These are phyloP conservation scores for Colletotrichum sp. DNA, from an alignment of 2,329 filamentous ascomycete species.

Conservation along the genomic window DNA sequence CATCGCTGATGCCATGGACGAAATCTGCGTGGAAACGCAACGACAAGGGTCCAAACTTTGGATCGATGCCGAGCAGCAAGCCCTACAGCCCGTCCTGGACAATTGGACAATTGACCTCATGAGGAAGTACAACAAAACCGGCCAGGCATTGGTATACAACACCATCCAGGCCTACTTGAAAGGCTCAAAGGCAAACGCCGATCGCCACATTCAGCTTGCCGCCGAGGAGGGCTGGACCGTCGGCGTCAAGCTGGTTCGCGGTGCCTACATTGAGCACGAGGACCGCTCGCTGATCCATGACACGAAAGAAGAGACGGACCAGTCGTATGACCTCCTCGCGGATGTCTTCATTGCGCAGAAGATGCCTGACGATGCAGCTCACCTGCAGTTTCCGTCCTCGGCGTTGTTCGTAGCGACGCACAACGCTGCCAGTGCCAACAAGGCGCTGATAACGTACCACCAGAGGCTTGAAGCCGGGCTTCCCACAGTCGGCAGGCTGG, in stretches of 20 bases:
- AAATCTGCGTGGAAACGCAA: constrained; percentile 75
- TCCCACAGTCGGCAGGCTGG: constrained; percentile 41
- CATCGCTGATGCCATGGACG: constrained; percentile 72
- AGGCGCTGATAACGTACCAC: constrained; percentile 67
- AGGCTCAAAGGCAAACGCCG: constrained; percentile 59
- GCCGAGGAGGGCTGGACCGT: constrained; percentile 67
- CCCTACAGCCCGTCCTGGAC: constrained; percentile 80
- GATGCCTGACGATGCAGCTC: constrained; percentile 25
- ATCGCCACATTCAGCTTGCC: constrained; percentile 64
- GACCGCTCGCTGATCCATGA: constrained; percentile 74
- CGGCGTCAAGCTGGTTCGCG: constrained; percentile 77
- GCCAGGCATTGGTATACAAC: constrained; percentile 75
- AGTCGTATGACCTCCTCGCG: constrained; percentile 74
- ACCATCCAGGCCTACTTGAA: constrained; percentile 83
- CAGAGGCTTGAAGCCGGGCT: constrained; percentile 51
- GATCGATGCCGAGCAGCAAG: constrained; percentile 86
- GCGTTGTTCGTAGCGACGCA: constrained; percentile 81
- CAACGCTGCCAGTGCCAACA: constrained; percentile 58
- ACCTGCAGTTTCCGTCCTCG: constrained; percentile 57
- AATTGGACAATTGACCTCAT: constrained; percentile 79
- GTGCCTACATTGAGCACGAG: constrained; percentile 75
- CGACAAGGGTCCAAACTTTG: constrained; percentile 74
- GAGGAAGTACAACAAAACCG: constrained; percentile 71
- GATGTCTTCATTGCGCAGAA: constrained; percentile 71
- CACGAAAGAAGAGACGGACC: constrained; percentile 74